These are phyloP conservation scores for Tilletia setariae DNA, from an alignment of 1,284 basidiomycete species.

Conservation along the genomic window DNA sequence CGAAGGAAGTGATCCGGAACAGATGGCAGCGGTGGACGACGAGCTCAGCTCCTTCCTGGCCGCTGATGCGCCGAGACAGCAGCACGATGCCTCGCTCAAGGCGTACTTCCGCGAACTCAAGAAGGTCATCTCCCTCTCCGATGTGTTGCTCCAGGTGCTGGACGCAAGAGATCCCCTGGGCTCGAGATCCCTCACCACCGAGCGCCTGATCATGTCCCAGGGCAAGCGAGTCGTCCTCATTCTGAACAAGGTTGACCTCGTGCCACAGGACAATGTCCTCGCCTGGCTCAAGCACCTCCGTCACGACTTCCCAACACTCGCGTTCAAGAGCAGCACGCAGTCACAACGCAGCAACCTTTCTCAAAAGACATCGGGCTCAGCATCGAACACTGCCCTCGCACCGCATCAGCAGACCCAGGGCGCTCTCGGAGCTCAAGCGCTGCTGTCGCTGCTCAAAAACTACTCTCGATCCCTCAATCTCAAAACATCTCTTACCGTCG, in stretches of 20 bases:
- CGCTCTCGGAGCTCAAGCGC: slow-evolving; percentile 59
- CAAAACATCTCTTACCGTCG: slow-evolving; percentile 65
- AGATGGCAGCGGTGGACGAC: no score
- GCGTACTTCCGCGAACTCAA: slow-evolving; percentile 62
- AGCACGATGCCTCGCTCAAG: slow-evolving; percentile 51
- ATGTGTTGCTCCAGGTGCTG: slow-evolving; percentile 66
- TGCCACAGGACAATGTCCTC: slow-evolving; percentile 82
- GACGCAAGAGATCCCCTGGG: slow-evolving; percentile 53
- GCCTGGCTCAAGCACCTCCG: slow-evolving; percentile 85
- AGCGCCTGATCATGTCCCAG: slow-evolving; percentile 35
- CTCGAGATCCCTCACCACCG: slow-evolving; percentile 59
- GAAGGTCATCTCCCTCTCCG: slow-evolving; percentile 88
- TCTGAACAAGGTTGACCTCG: slow-evolving; percentile 60
- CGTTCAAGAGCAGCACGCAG: slow-evolving; percentile 84
- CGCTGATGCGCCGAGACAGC: no score
- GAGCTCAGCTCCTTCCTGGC: no score
- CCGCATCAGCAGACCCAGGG: slow-evolving; percentile 17
- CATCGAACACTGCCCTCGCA: background rate
- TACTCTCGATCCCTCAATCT: slow-evolving; percentile 62
- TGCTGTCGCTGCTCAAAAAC: slow-evolving; percentile 85
- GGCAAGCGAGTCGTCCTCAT: slow-evolving; percentile 47
- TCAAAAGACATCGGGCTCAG: slow-evolving; percentile 26
- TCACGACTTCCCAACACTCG: slow-evolving; percentile 85
- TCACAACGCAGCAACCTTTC: slow-evolving; percentile 68
- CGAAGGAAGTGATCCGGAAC: no score